A percentile compares a stretch with the other conserved stretches of the same genome.
These are phyloP conservation scores for Perkinsus chesapeaki DNA, from an alignment of 169 alveolate genomes.

Conservation along the genomic window DNA sequence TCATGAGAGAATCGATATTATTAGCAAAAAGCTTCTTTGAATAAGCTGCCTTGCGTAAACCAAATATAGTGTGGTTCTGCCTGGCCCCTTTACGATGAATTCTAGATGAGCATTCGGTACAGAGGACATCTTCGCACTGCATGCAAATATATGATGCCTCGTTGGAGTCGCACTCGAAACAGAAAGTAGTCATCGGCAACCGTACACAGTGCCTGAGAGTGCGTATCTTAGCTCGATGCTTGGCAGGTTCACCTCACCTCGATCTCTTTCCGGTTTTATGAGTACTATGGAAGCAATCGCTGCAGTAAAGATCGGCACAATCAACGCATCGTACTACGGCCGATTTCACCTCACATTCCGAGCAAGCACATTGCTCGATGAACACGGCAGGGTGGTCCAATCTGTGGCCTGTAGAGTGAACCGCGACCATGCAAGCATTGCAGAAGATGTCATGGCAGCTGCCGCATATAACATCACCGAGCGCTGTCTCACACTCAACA, in stretches of 20 bases:
- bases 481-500: conserved; percentile 15
- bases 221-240: neutral
- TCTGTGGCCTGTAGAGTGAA: conserved; percentile 8
- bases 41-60: conserved; percentile 13
- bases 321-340: conserved; percentile 13
- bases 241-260: neutral
- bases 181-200: conserved; percentile 8
- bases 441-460: conserved; percentile 12
- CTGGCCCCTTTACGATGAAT: conserved; percentile 12
- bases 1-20: conserved; percentile 9
- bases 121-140: conserved; percentile 17
- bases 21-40: conserved; percentile 6
- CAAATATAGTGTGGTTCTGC: conserved; percentile 9
- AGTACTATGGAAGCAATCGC: conserved; percentile 11
- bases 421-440: conserved; percentile 11
- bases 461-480: conserved; percentile 10
- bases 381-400: conserved; percentile 16
- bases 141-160: conserved; percentile 17
- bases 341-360: conserved; percentile 4
- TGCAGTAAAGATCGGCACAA: conserved; percentile 18
- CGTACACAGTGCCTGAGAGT: conserved; percentile 10
- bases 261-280: conserved; percentile 1
- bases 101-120: neutral
- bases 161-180: conserved; percentile 16
- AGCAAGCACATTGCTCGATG: conserved; percentile 16